A percentile compares a stretch with the other conserved stretches of the same genome.
These are phyloP conservation scores for Triglochin maritima DNA, from an alignment of 106 monocot species.

Conservation along the genomic window DNA sequence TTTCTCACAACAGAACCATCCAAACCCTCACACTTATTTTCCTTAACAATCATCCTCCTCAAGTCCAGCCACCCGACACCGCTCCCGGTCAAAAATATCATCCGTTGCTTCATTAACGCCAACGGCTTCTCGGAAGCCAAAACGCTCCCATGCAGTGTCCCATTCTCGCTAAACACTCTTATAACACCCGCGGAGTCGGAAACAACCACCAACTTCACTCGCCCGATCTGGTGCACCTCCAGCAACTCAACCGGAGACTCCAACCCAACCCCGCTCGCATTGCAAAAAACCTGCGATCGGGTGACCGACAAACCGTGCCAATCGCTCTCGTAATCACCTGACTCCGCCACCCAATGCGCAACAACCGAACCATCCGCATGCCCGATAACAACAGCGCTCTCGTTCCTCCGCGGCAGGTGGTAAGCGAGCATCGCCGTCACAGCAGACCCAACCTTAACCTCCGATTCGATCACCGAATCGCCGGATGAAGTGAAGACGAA, in stretches of 20 bases:
- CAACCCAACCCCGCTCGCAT: constrained; percentile 29
- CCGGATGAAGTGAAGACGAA: constrained; percentile 60
- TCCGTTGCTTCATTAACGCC: constrained; percentile 67
- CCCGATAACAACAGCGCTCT: constrained; percentile 61
- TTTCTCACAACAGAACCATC: constrained; percentile 48
- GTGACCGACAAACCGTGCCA: constrained; percentile 41
- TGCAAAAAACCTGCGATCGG: constrained; percentile 26
- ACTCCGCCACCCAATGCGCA: constrained; percentile 45
- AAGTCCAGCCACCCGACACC: constrained; percentile 79
- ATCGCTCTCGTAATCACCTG: constrained; percentile 37
- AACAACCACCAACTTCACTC: constrained; percentile 29
- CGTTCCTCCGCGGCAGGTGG: constrained; percentile 41
- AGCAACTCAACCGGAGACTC: no score
- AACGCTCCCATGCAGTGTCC: constrained; percentile 60
- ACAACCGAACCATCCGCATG: constrained; percentile 72
- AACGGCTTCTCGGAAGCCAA: constrained; percentile 38
- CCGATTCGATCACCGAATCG: constrained; percentile 39
- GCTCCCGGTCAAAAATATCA: constrained; percentile 71
- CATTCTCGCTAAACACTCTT: constrained; percentile 72
- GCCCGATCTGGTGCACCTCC: constrained; percentile 48
- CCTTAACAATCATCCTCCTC: constrained; percentile 56
- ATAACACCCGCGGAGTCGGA: constrained; percentile 57
- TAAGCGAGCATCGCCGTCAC: constrained; percentile 64
- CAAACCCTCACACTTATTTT: constrained; percentile 74
- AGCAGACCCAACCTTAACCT: constrained; percentile 35